Base-by-base conservation (phyloP, 2,329 filamentous ascomycete genomes). In the Phaeosphaeriaceae sp. region DNA sequence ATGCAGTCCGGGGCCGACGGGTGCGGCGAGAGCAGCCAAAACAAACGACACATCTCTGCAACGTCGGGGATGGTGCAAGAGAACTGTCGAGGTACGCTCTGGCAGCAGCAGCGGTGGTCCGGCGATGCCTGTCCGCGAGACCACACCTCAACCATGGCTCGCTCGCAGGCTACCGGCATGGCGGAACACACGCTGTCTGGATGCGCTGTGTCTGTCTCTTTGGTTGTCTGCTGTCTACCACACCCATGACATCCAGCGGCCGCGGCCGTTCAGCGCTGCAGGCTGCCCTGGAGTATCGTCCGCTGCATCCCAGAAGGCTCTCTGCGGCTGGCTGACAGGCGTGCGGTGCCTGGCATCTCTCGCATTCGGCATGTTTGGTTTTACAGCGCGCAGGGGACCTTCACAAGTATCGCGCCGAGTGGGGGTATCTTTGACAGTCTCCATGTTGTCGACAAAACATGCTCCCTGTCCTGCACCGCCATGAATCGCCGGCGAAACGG, bases 401-500 rank as follows among this genome's bases (percentile, higher is more conserved):
- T 45, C 45, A 50, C 54, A 60, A 56, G 53, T 54, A 56, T 60
- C 54, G 57, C 61, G 49, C 56, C 44, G 51, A 41, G 67, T 71
- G 68, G 67, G 68, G 67, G 68, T 69, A 70, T 68, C 62, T 46
- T 51, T 70, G 63, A 70, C 68, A 58, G 60, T 62, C 61, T 52
- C 65, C 57, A 65, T 69, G 58, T 42, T 66, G 68, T 67, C 69
- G 60, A 57, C 65, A 63, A 65, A 70, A 67, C 65, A 66, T 62
- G 51, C 61, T 58, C 61, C 66, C 63, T 60, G 63, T 51, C 47
- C 60, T 63, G 64, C 65, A 68, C 66, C 67, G 68, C 65, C 66
- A 69, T 72, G 63, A 68, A 68, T 69, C 66, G 66, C 54, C 63
- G 53, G 62, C 69, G 51, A 61, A 65, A 66, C 62, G 63, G 62